These are phyloP conservation scores for sorghum (Sorghum bicolor) DNA, from an alignment of 176 grass and related monocot species.

Conservation along the genomic window Sorghum_bicolor_NCBIv3 NC_012879.2:6043501-6044000, in stretches of 20 bases:
- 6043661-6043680: constrained; percentile 26
- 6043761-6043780: constrained; percentile 64
- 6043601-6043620: constrained; percentile 37
- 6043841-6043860: constrained; percentile 32
- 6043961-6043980: constrained; percentile 56
- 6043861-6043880: constrained; percentile 69
- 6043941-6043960: constrained; percentile 50
- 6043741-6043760: constrained; percentile 40
- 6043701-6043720: background rate
- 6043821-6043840: constrained; percentile 31
- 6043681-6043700: constrained; percentile 1
- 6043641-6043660: constrained; percentile 29
- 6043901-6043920: constrained; percentile 51
- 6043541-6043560: constrained; percentile 21
- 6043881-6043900: constrained; percentile 44
- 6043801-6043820: constrained; percentile 66
- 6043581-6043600: constrained; percentile 6
- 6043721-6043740: background rate
- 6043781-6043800: constrained; percentile 67
- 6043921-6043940: constrained; percentile 58
- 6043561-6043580: constrained; percentile 35
- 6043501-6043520: constrained; percentile 28
- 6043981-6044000: constrained; percentile 60
- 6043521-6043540: constrained; percentile 39
- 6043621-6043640: constrained; percentile 43